These are phyloP conservation scores for Omphalotus guepiniiformis DNA, from an alignment of 768 basidiomycete species.

Conservation along the genomic window DNA sequence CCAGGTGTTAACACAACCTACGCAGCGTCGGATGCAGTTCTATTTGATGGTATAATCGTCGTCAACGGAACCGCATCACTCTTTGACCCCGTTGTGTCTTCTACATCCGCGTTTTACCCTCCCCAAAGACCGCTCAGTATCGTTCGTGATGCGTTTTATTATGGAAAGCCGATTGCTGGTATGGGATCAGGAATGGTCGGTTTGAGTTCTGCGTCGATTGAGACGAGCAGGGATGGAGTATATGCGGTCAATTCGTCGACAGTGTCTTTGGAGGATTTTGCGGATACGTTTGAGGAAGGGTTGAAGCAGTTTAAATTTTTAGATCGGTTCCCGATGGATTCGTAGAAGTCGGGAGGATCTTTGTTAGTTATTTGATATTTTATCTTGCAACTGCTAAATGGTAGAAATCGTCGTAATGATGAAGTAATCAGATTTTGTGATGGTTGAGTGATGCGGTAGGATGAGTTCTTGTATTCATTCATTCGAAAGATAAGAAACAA, in stretches of 20 bases:
- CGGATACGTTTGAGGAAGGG: neutral
- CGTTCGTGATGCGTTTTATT: constrained; percentile 1
- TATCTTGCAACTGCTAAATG: too few species aligned
- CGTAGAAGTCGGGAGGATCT: too few species aligned
- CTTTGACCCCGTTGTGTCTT: neutral
- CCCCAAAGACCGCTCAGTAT: neutral
- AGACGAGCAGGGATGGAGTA: neutral
- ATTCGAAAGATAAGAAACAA: too few species aligned
- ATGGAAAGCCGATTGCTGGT: neutral
- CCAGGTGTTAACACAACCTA: neutral
- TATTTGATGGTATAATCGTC: neutral
- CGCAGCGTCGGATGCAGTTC: neutral
- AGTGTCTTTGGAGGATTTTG: neutral
- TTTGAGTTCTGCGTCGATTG: neutral
- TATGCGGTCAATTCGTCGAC: too few species aligned
- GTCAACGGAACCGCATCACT: neutral
- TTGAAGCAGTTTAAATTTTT: neutral
- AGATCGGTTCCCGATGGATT: neutral
- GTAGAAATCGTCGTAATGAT: too few species aligned
- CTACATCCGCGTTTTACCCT: neutral
- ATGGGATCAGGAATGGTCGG: neutral
- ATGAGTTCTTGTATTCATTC: too few species aligned
- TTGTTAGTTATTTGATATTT: too few species aligned
- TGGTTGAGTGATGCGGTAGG: too few species aligned
- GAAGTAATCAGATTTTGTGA: too few species aligned